Conservation (phyloP, 352 stramenopile species). For the Phytopythium vexans region DNA sequence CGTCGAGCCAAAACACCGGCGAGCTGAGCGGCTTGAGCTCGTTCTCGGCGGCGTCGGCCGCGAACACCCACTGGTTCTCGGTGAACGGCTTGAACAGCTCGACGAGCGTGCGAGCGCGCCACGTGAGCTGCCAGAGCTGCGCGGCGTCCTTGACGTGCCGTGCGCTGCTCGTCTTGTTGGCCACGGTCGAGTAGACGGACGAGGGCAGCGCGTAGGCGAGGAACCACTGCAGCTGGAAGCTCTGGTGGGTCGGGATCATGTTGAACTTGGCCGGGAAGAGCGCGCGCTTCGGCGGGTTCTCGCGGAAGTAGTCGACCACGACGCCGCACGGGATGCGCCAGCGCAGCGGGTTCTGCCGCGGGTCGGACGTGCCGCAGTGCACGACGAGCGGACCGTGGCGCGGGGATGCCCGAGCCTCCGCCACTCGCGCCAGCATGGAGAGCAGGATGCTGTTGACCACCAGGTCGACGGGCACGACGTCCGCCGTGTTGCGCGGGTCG, state of each 20-base stretch:
- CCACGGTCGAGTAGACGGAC: slow-evolving; percentile 74
- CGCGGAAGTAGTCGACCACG: slow-evolving; percentile 63
- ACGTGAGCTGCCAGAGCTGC: slow-evolving; percentile 71
- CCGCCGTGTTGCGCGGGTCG: slow-evolving; percentile 72
- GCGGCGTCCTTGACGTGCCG: slow-evolving; percentile 69
- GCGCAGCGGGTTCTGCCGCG: slow-evolving; percentile 70
- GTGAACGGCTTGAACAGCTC: slow-evolving; percentile 88
- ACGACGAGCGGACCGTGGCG: slow-evolving; percentile 49
- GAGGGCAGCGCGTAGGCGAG: slow-evolving; percentile 75
- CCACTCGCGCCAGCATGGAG: slow-evolving; percentile 37
- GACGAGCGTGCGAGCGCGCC: slow-evolving; percentile 68
- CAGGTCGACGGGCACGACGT: slow-evolving; percentile 82
- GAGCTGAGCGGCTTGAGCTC: slow-evolving; percentile 24
- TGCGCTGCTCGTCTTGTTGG: slow-evolving; percentile 56
- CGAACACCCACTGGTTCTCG: slow-evolving; percentile 84
- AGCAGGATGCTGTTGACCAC: slow-evolving; percentile 76
- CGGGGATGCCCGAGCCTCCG: slow-evolving; percentile 2
- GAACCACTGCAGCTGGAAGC: slow-evolving; percentile 85
- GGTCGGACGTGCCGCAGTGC: slow-evolving; percentile 75
- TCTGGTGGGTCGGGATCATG: slow-evolving; percentile 78
- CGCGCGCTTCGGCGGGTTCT: slow-evolving; percentile 53
- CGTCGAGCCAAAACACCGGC: slow-evolving; percentile 61
- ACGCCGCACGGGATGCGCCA: slow-evolving; percentile 70
- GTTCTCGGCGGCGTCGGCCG: slow-evolving; percentile 43
- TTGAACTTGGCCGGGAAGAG: slow-evolving; percentile 63